A percentile compares a stretch with the other conserved stretches of the same genome.
Evolutionary conservation across 768 basidiomycete genomes (phyloP).

Genomic region (Psilocybe subaeruginosa): DNA sequence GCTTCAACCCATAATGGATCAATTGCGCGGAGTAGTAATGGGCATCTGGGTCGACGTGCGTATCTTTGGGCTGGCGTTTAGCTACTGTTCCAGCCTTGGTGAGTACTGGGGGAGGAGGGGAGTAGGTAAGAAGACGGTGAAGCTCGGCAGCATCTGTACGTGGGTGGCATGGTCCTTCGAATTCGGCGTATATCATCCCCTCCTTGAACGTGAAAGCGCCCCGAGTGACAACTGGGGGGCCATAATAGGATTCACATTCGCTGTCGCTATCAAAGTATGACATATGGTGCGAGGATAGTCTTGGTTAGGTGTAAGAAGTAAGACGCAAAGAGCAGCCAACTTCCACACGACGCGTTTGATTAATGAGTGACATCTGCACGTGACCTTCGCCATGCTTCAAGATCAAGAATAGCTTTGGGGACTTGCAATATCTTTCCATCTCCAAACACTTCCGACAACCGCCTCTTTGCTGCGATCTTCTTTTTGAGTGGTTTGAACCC

Average conservation of each 20-base stretch:
- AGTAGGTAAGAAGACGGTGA: slow-evolving; percentile 26
- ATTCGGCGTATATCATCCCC: slow-evolving; percentile 20
- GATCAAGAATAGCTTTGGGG: slow-evolving; percentile 22
- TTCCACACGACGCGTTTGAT: too few species aligned
- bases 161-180: slow-evolving; percentile 21
- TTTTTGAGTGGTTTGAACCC: slow-evolving; percentile 29
- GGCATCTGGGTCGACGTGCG: slow-evolving; percentile 23
- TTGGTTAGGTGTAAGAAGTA: too few species aligned
- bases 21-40: slow-evolving; percentile 32
- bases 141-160: slow-evolving; percentile 18
- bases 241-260: slow-evolving; percentile 2
- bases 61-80: slow-evolving; percentile 23
- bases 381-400: slow-evolving; percentile 14
- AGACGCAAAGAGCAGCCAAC: background rate
- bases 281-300: background rate
- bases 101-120: slow-evolving; percentile 23
- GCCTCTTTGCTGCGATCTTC: slow-evolving; percentile 28
- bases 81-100: slow-evolving; percentile 31
- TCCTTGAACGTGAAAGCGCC: slow-evolving; percentile 23
- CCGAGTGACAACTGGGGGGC: slow-evolving; percentile 18
- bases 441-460: slow-evolving; percentile 24
- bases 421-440: slow-evolving; percentile 20
- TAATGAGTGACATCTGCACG: too few species aligned
- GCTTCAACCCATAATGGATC: slow-evolving; percentile 29
- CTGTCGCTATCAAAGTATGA: background rate